Evolutionary conservation across 768 basidiomycete species (phyloP), one percentile per base, ranked within the genome.

Genomic region (Leccinum boreale): DNA sequence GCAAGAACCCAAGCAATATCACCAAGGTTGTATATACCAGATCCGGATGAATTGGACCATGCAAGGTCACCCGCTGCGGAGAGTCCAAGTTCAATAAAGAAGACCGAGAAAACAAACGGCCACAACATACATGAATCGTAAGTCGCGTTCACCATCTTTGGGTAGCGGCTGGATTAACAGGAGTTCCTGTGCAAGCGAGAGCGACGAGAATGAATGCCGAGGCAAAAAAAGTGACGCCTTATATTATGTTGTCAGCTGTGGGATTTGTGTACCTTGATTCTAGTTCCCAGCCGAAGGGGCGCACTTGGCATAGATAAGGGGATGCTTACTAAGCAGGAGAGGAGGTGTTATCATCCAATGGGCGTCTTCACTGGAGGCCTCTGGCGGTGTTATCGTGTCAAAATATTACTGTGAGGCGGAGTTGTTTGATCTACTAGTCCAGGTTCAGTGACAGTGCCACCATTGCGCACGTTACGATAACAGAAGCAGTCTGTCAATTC

Each of bases 1-100:
- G 83, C 72, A 54, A 94, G 75, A 44, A 85, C 76, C 87, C 86
- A 88, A 6, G 85, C 81, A 49, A 87, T 83, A 70, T 88, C 83
- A 57, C 86, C 87, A 47, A 85, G 75, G 67, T 83, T 79, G 75
- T 82, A 85, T 31, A 79, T 72, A 21, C 65, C 67, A 7, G 70
- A 62, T 1, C 8, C 24, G 5, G 55, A 56, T 39, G 58, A 58
- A 53, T 68, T 65, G 52, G 62, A 63, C 64, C 63, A 75, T 15
- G 66, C 11, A n/a, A 81, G 65, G 58, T 76, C 75, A 9, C 73
- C 75, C 31, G 80, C 79, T 80, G 62, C 2, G 45, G 21, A 28
- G 12, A 24, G 23, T 29, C 7, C 8, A 24, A 48, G 3, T 35
- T 65, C 11, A 56, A 24, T 12, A 4, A 51, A 44, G 39, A 31